Conservation (phyloP, 495 filamentous ascomycete genomes). For the Penicillium pulvis region DNA sequence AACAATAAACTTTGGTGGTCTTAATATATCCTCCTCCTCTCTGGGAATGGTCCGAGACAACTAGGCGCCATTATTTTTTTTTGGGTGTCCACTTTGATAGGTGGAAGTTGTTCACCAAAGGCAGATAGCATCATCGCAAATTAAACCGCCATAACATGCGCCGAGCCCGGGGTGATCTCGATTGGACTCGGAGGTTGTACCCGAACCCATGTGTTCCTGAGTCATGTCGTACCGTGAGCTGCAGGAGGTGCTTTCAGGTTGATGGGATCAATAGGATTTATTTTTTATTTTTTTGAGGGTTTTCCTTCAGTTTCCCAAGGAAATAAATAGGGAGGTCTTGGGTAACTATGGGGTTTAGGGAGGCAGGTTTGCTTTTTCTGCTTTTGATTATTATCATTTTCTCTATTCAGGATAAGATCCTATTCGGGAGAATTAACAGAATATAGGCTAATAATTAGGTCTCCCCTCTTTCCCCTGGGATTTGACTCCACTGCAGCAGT, state of each 20-base stretch:
- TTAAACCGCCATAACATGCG: not conserved
- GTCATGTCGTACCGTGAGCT: conserved; percentile 5
- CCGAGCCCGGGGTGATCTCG: conserved; percentile 3
- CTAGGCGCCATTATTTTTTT: not conserved
- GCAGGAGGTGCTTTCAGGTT: not conserved
- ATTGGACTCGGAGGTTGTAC: conserved; percentile 7
- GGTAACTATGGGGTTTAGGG: not conserved
- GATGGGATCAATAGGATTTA: too few species aligned
- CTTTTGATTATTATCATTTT: not conserved
- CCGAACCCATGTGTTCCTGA: conserved; percentile 17
- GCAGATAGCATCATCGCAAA: not conserved
- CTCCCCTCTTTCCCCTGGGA: not conserved
- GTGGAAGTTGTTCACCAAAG: not conserved
- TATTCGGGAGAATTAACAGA: not conserved
- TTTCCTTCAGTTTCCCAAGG: too few species aligned
- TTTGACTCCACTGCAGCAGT: conserved; percentile 19
- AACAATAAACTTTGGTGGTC: not conserved
- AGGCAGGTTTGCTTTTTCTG: not conserved
- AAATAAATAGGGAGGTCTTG: too few species aligned
- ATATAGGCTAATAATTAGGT: not conserved
- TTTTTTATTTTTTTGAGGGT: too few species aligned
- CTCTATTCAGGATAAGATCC: not conserved
- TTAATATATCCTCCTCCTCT: not conserved
- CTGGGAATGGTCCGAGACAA: not conserved
- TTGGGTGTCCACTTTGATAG: not conserved